Evolutionary conservation across 2,329 filamentous ascomycete species (phyloP), one percentile per base, ranked within the genome.

Genomic region (Aphanoascus verrucosus): DNA sequence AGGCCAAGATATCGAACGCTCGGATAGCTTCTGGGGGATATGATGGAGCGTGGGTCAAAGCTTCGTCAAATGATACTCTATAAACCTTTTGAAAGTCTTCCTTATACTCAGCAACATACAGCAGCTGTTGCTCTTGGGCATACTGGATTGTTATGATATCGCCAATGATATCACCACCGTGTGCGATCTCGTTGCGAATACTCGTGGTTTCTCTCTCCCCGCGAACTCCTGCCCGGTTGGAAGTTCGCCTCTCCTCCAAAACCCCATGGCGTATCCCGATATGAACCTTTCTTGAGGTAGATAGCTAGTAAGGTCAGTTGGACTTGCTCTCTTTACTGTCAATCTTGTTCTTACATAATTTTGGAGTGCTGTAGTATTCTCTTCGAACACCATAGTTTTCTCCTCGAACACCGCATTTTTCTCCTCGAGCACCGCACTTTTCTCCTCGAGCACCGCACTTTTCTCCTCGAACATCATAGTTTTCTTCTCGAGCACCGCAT

Each of bases 61-160:
- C 42, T 28, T 55, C 34, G n/a, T 52, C 42, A 43, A 55, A 55
- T 17, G 41, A 37, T 47, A 55, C 43, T 28, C 19, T 37, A 47
- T 55, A 55, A 12, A 28, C 43, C 42, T 52, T 9, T 11, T 34
- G 17, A 52, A 55, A 55, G 35, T 49, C 53, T 43, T 52, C 32
- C 35, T 52, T 55, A 38, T 55, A 55, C 17, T 55, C 49, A 40
- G 48, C 19, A 37, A 47, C 49, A 48, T 42, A 28, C n/a, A 19
- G 48, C n/a, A 23, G n/a, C n/a, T 41, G 3, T 19, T 43, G 20
- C 34, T 40, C 20, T 37, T 52, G 9, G 7, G 32, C 32, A 43
- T 47, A 48, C 37, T 48, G 41, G 20, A 55, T 55, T 38, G 53
- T 20, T 15, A 19, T 52, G 35, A 52, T 55, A 55, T 55, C 53